Evolutionary conservation across 306 rosid genomes (phyloP), one percentile per base, ranked within the genome.

Genomic region (Trichosanthes truncata): DNA sequence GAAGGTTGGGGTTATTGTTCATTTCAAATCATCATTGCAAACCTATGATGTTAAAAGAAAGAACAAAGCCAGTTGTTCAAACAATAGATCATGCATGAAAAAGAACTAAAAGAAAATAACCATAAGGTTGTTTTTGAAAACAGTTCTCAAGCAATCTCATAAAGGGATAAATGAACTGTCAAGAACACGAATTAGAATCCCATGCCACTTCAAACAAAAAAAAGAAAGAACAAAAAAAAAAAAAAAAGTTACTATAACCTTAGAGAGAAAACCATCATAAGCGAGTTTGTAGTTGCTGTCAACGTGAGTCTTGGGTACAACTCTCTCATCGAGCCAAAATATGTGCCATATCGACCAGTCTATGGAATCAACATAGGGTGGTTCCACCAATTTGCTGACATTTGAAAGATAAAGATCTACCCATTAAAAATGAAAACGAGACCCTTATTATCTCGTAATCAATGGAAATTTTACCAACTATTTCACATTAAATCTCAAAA

Each of bases 211-310:
- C 3, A n/a, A n/a, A 55, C 9, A 29, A 29, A 29, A 1, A n/a
- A 29, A 29, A 29, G 33, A 29, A 56, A 21, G 31, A 56, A 33
- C 45, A 17, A 18, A 29, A 29, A 2, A 29, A 29, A 29, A 29
- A 29, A 29, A 2, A 29, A 36, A 63, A 17, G 13, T 17, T 0
- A 75, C 10, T n/a, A 20, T 53, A 15, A 93, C 97, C 98, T 87
- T 88, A 78, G 88, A 91, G 82, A 93, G 92, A 53, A 93, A 89
- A 46, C 96, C 92, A 81, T 91, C 98, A 77, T 77, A 77, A 71
- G 97, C 93, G 71, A 85, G 91, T 74, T 93, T 93, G 81, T 93
- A 93, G 84, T 93, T 93, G 85, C 98, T 93, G 74, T 93, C 98
- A 46, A 62, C 87, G 15, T 90, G 91, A 81, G 84, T 89, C 83